Evolutionary conservation across 768 basidiomycete species (phyloP), one percentile per base, ranked within the genome.

Genomic region (Lactifluus piperatus): DNA sequence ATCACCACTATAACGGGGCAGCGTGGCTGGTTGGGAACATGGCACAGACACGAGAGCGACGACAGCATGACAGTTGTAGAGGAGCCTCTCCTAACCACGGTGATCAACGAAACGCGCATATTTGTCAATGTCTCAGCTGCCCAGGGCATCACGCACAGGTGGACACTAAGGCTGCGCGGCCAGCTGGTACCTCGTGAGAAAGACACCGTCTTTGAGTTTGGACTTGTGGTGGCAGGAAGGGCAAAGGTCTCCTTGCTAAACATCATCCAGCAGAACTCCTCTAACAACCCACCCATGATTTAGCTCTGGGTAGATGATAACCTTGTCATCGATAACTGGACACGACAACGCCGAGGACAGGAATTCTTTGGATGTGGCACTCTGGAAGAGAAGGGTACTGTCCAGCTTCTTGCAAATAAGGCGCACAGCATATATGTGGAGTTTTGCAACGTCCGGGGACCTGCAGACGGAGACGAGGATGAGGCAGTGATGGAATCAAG

Each of bases 241-340:
- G 87, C 84, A 20, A 88, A 82, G 75, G 86, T 84, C 36, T 20
- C 72, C 46, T 32, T 11, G 2, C 14, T 27, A 27, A 34, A 24
- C 26, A 18, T 18, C 52, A 24, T 50, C 20, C 30, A 5, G 18
- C 44, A 5, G 39, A 24, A 30, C 5, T 20, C 47, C n/a, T 49
- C 37, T 56, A 37, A 52, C n/a, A 36, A 55, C 5, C 2, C 47
- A 16, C 24, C 41, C 16, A 18, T 2, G 24, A 20, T 46, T 16
- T 51, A 86, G 85, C 71, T 88, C 1, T 87, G 75, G 65, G 79
- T 88, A 4, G 82, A 88, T 61, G 88, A 81, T 11, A 72, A 85
- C 56, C 75, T 88, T 29, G 76, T 89, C 39, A 83, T 93, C 54
- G 89, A 93, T 67, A 92, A 92, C 70, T 90, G 88, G 82, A 86